Conservation (phyloP, 768 basidiomycete genomes). For the Tulasnella sp. region DNA sequence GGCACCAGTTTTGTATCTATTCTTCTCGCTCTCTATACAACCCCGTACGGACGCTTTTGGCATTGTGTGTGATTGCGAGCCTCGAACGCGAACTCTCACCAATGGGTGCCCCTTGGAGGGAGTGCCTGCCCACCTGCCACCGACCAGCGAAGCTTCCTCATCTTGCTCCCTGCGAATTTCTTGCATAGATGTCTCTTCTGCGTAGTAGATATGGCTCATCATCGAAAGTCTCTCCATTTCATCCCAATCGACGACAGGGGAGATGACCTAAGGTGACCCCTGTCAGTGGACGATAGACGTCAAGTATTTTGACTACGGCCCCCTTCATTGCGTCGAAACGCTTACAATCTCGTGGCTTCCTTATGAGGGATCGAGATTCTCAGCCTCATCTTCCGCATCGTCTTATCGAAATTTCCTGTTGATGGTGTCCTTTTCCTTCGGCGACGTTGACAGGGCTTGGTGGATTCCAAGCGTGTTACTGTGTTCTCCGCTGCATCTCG, state of each 20-base stretch:
- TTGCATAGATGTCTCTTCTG: not conserved
- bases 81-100: no score
- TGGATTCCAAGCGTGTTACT: constrained; percentile 29
- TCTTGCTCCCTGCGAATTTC: not conserved
- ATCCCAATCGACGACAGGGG: not conserved
- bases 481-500: no score
- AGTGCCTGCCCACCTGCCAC: no score
- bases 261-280: not conserved
- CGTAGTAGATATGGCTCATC: not conserved
- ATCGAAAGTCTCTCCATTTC: not conserved
- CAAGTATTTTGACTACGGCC: not conserved
- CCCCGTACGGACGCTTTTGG: no score
- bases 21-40: no score
- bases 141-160: not conserved
- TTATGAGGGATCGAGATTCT: not conserved
- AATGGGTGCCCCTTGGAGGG: no score
- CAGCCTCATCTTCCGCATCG: not conserved
- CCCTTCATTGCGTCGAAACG: not conserved
- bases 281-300: not conserved
- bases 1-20: no score
- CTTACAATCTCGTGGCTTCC: not conserved
- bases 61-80: no score
- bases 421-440: not conserved
- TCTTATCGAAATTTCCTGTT: constrained; percentile 21
- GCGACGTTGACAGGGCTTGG: constrained; percentile 59